Evolutionary conservation across 371 early-diverging fungal genomes (phyloP), one percentile per base, ranked within the genome.

Genomic region (Funneliformis caledonium): DNA sequence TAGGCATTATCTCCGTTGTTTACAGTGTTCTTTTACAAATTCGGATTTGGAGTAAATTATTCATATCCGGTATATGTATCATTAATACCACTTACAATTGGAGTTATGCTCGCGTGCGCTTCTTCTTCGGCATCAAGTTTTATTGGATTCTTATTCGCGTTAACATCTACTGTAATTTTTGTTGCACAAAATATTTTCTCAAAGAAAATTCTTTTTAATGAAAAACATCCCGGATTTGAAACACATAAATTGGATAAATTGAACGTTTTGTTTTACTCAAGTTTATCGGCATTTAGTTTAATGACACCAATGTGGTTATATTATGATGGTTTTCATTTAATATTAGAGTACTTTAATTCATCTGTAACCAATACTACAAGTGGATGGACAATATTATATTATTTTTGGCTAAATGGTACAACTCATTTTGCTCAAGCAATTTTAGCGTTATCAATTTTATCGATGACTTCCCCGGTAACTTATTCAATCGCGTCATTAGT

Each of bases 1-100:
- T 82, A 96, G 95, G 95, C 95, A 26, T 83, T 96, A 2, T 93
- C 96, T 19, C 97, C 97, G 14, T 87, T 97, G 12, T 96, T 97
- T 83, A 96, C 97, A 2, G 95, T 96, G 5, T 69, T 92, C 47
- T 87, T 94, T 26, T 95, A 94, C 83, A 88, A 93, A 37, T 82
- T 94, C 74, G 81, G 93, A 37, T 94, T 91, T 78, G 82, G 86
- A 62, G 91, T 93, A 33, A 82, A 81, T 45, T 95, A 95, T 81
- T 84, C 92, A 14, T 84, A 84, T 10, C 85, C 88, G 43, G 94
- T 96, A 16, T 96, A 95, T 81, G 64, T 91, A 3, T 89, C 96
- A 2, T 84, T 97, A 12, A 72, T 96, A 12, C 95, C 96, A 11
- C 82, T 97, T 72, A 96, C 94, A 1, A 79, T 89, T n/a, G 97